Base-by-base conservation (phyloP, 345 rosid species). In the Bruguiera gymnorhiza region DNA sequence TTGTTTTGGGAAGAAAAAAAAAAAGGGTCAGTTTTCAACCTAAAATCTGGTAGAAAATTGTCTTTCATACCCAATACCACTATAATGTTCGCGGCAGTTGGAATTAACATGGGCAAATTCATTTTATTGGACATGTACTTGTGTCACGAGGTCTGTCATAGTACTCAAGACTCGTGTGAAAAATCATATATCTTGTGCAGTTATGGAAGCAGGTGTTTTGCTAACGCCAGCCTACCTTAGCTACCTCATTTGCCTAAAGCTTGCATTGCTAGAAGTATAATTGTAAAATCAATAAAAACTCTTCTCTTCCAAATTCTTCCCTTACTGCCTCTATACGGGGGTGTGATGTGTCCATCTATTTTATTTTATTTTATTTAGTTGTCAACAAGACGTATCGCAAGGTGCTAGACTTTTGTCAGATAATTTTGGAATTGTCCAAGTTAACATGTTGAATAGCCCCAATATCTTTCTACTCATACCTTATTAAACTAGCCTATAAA, bases 211-310 rank as follows among this genome's bases (percentile, higher is more conserved):
- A 19, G 16, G 53, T 5, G 21, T 6, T 46, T 31, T 54, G 15
- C 58, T 31, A 73, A 73, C 26, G 26, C 61, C 73, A n/a, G 70
- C 78, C 82, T 65, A 75, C 70, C 72, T 8, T 54, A 57, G 68
- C 64, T 65, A 27, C 62, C 48, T 32, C 5, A 18, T 21, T 46
- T 63, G 62, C 60, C 73, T 8, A 52, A 52, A 32, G 48, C 26
- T 70, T 31, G 51, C 34, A 60, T 23, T 23, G 51, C 63, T 26
- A 36, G 9, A 30, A 15, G 13, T 9, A 65, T 48, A 23, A 1
- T 29, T 39, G 50, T 43, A 43, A 43, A 43, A 11, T 43, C 18
- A 43, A 43, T 43, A 13, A 43, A 3, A 43, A 43, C 50, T 43
- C 18, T 3, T 13, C 18, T 3, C 50, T 11, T 13, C 50, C 13